A percentile compares a stretch with the other conserved stretches of the same genome.
phyloP scores from a whole-genome alignment of 1,139 yeast genomes.

The Candida gigantensis region DNA sequence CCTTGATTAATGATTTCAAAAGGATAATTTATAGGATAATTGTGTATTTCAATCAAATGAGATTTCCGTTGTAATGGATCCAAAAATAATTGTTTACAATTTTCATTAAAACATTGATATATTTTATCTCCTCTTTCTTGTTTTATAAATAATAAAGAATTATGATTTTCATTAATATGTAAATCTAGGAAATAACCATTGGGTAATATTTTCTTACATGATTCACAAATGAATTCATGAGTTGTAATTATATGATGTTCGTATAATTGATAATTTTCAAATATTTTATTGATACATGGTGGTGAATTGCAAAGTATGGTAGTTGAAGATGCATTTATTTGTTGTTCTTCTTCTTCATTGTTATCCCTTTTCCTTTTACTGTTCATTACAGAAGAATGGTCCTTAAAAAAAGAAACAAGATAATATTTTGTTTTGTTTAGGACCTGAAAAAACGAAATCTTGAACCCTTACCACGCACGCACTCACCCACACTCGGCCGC shows the following conservation, averaged over 20 bases:
- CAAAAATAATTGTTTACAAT: slow-evolving; percentile 35
- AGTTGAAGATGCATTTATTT: too few species aligned
- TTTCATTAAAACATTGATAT: slow-evolving; percentile 39
- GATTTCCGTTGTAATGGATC: slow-evolving; percentile 39
- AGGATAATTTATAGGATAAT: slow-evolving; percentile 45
- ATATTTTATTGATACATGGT: slow-evolving; percentile 17
- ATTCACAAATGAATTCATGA: slow-evolving; percentile 36
- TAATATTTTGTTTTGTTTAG: too few species aligned
- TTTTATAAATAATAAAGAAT: slow-evolving; percentile 43
- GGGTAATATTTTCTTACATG: slow-evolving; percentile 47
- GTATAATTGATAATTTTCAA: slow-evolving; percentile 22
- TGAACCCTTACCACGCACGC: too few species aligned
- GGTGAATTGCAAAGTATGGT: slow-evolving; percentile 7
- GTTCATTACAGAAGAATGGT: too few species aligned
- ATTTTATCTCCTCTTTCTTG: slow-evolving; percentile 40
- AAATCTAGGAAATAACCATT: slow-evolving; percentile 36
- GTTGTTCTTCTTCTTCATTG: slow-evolving; percentile 11
- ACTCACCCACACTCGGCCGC: too few species aligned
- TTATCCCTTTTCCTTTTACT: slow-evolving; percentile 18
- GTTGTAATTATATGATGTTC: slow-evolving; percentile 30
- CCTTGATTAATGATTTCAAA: slow-evolving; percentile 40
- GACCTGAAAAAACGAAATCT: too few species aligned
- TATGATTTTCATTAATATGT: slow-evolving; percentile 56
- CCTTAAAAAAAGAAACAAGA: background rate
- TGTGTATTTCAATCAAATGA: slow-evolving; percentile 52